Percentiles rank a stretch among this genome's conserved stretches.
phyloP scores from a whole-genome alignment of 805 yeast species.

The Vanderwaltozyma yarrowii region DNA sequence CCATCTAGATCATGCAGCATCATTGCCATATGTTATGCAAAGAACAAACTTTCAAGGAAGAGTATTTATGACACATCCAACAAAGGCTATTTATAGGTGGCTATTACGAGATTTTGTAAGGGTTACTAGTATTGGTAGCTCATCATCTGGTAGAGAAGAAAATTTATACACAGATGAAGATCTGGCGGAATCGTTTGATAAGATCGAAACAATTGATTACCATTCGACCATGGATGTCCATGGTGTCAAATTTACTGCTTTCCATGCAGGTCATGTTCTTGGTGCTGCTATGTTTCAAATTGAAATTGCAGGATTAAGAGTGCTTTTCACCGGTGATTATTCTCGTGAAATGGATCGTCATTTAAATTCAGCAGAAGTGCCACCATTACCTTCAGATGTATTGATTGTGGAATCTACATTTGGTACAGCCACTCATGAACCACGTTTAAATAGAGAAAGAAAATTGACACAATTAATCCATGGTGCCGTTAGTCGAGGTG shows the following conservation, averaged over 20 bases:
- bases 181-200: conserved; percentile 73
- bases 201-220: conserved; percentile 88
- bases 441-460: conserved; percentile 74
- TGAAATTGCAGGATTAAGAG: conserved; percentile 85
- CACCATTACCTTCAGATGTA: conserved; percentile 77
- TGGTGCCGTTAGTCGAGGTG: conserved; percentile 75
- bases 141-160: conserved; percentile 29
- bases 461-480: conserved; percentile 76
- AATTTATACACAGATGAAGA: conserved; percentile 85
- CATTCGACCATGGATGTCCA: conserved; percentile 92
- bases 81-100: conserved; percentile 97
- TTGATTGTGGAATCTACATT: conserved; percentile 92
- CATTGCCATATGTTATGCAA: conserved; percentile 95
- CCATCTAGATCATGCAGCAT: conserved; percentile 97
- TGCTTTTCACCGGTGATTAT: conserved; percentile 91
- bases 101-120: conserved; percentile 85
- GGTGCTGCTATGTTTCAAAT: conserved; percentile 98
- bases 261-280: conserved; percentile 98
- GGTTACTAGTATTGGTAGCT: conserved; percentile 56
- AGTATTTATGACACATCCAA: conserved; percentile 98
- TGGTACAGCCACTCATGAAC: conserved; percentile 96
- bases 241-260: conserved; percentile 93
- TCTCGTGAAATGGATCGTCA: conserved; percentile 95
- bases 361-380: conserved; percentile 89
- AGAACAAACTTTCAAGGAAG: conserved; percentile 91